Conservation (phyloP, 164 flowering plant species). For the grape (Vitis vinifera) region ASM3070453v1 NC_081820.1:20777501-20778000, state of each 20-base stretch:
- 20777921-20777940: slow-evolving; percentile 21
- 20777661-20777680: not conserved
- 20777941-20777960: slow-evolving; percentile 14
- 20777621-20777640: slow-evolving; percentile 2
- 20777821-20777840: too few species aligned
- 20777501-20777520: slow-evolving; percentile 20
- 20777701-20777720: not conserved
- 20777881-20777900: not conserved
- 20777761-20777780: too few species aligned
- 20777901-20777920: too few species aligned
- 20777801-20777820: too few species aligned
- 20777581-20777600: slow-evolving; percentile 49
- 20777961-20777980: slow-evolving; percentile 18
- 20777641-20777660: not conserved
- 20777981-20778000: slow-evolving; percentile 17
- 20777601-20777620: slow-evolving; percentile 47
- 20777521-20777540: slow-evolving; percentile 25
- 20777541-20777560: slow-evolving; percentile 25
- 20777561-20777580: slow-evolving; percentile 56
- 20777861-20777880: too few species aligned
- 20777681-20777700: not conserved
- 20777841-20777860: too few species aligned
- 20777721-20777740: too few species aligned
- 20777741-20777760: too few species aligned
- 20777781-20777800: too few species aligned